Evolutionary conservation across 2,329 filamentous ascomycete species (phyloP).

Genomic region (Elsinoe necatrix): DNA sequence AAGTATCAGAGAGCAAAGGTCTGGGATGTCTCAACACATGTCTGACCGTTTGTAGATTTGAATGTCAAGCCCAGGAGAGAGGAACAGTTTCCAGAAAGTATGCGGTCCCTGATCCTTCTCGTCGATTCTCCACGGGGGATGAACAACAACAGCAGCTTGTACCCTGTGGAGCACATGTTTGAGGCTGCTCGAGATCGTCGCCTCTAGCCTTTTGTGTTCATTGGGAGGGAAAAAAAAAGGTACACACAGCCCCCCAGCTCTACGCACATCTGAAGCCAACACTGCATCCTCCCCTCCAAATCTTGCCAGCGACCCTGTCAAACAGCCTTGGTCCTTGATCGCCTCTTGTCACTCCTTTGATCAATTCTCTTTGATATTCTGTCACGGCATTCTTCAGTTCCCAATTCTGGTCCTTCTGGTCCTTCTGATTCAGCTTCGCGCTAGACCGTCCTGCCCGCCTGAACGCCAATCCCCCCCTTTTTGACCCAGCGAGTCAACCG

Average conservation of each 20-base stretch:
- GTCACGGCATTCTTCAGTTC: not conserved
- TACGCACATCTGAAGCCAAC: not conserved
- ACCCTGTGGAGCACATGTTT: slow-evolving; percentile 3
- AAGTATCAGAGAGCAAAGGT: not conserved
- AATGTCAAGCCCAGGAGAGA: not conserved
- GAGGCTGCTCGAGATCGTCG: slow-evolving; percentile 3
- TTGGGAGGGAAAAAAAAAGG: not conserved
- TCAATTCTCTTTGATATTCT: not conserved
- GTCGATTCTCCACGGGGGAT: not conserved
- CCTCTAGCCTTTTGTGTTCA: slow-evolving; percentile 1
- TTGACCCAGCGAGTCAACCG: not conserved
- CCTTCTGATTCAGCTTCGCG: not conserved
- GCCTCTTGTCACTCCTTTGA: not conserved
- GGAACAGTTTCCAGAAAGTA: too few relatives aligned
- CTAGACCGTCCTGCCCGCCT: not conserved
- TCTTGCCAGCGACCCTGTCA: slow-evolving; percentile 1
- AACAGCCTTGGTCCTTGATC: slow-evolving; percentile 5
- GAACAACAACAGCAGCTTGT: not conserved
- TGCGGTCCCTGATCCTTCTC: not conserved
- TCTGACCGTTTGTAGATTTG: not conserved
- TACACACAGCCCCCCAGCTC: slow-evolving; percentile 5
- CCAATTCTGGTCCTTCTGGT: slow-evolving; percentile 3
- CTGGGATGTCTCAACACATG: not conserved
- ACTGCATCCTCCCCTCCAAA: slow-evolving; percentile 7
- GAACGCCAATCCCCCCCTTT: not conserved